These are phyloP conservation scores for Salix brachista DNA, from an alignment of 345 rosid species.

Conservation along the genomic window DNA sequence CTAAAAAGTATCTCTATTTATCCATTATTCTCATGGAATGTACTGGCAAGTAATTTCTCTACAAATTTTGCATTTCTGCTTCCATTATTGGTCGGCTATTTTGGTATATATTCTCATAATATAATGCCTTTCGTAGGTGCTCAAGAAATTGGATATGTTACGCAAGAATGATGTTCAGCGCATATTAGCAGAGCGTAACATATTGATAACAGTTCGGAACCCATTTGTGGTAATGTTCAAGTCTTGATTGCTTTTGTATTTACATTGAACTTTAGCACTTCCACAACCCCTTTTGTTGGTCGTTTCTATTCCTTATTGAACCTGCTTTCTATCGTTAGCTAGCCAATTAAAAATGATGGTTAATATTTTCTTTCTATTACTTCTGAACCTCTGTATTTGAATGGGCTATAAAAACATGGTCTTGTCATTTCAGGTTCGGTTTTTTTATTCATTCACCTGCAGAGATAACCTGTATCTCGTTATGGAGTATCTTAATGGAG, in stretches of 20 bases:
- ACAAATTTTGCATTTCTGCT: not conserved
- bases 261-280: not conserved
- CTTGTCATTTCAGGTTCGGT: slow-evolving; percentile 61
- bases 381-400: slow-evolving; percentile 3
- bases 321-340: not conserved
- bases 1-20: no score
- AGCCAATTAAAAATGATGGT: not conserved
- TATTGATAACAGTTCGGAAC: slow-evolving; percentile 72
- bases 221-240: slow-evolving; percentile 69
- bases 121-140: slow-evolving; percentile 43
- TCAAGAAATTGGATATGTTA: slow-evolving; percentile 76
- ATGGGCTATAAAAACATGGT: slow-evolving; percentile 9
- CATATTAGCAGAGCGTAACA: slow-evolving; percentile 75
- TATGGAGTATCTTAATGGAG: slow-evolving; percentile 90
- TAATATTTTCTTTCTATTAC: not conserved
- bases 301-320: not conserved
- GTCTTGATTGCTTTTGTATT: slow-evolving; percentile 5
- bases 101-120: slow-evolving; percentile 4
- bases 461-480: slow-evolving; percentile 87
- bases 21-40: not conserved
- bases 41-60: not conserved
- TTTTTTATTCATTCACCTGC: slow-evolving; percentile 79
- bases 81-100: not conserved
- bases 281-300: not conserved
- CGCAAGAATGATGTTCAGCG: slow-evolving; percentile 74